Percentiles rank a stretch among this genome's conserved stretches.
These are phyloP conservation scores for Halenospora varia DNA, from an alignment of 495 filamentous ascomycete species.

Conservation along the genomic window DNA sequence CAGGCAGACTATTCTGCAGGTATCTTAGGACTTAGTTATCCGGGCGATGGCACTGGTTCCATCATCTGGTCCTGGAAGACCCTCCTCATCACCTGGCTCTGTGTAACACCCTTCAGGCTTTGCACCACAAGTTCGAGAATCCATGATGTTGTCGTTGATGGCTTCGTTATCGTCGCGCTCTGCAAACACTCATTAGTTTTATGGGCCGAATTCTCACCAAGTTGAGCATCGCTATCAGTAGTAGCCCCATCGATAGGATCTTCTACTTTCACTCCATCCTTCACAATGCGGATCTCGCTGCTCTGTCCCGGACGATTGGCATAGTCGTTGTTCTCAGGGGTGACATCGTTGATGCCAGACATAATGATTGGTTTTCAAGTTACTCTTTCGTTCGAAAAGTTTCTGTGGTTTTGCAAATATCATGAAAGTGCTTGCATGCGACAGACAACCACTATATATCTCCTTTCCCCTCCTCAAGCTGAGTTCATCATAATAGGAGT, in stretches of 20 bases:
- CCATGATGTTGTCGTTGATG: constrained; percentile 34
- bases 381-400: too few relatives aligned
- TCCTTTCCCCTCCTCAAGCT: too few relatives aligned
- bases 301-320: constrained; percentile 30
- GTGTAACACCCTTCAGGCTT: constrained; percentile 26
- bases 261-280: constrained; percentile 44
- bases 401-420: too few relatives aligned
- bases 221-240: constrained; percentile 45
- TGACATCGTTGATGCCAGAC: too few relatives aligned
- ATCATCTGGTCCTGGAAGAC: constrained; percentile 18
- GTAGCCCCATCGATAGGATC: constrained; percentile 39
- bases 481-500: too few relatives aligned
- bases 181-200: constrained; percentile 4
- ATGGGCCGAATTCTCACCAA: constrained; percentile 35
- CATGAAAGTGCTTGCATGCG: too few relatives aligned
- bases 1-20: background rate
- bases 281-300: constrained; percentile 46
- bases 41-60: constrained; percentile 4
- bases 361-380: too few relatives aligned
- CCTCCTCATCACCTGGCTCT: constrained; percentile 32
- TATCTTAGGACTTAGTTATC: background rate
- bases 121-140: constrained; percentile 29
- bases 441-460: too few relatives aligned
- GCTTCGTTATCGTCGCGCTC: constrained; percentile 32
- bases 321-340: constrained; percentile 26